Evolutionary conservation across 2,329 filamentous ascomycete genomes (phyloP).

Genomic region (Penicillium sp.): DNA sequence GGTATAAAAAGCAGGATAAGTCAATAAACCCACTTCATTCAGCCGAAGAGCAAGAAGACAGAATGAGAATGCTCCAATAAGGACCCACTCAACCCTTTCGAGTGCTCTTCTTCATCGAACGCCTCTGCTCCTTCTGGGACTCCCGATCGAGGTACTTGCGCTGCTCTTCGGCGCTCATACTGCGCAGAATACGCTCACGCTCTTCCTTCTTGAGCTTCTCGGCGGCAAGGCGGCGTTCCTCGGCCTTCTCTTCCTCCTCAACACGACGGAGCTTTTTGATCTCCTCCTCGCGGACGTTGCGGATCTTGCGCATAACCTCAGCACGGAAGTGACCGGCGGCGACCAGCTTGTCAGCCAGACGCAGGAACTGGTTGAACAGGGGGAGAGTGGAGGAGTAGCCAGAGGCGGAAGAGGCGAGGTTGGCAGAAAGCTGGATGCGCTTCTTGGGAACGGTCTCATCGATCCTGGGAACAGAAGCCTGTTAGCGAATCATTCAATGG

Average conservation of each 20-base stretch:
- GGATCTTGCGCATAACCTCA: slow-evolving; percentile 83
- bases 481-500: background rate
- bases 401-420: slow-evolving; percentile 59
- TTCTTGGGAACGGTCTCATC: slow-evolving; percentile 82
- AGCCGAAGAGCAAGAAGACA: slow-evolving; percentile 12
- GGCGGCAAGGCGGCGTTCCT: slow-evolving; percentile 52
- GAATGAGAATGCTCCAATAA: slow-evolving; percentile 11
- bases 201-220: slow-evolving; percentile 78
- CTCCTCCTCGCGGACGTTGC: slow-evolving; percentile 72
- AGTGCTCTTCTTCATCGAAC: slow-evolving; percentile 61
- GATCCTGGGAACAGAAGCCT: slow-evolving; percentile 52
- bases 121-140: slow-evolving; percentile 66
- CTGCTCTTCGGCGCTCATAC: slow-evolving; percentile 75
- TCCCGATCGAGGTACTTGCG: slow-evolving; percentile 81
- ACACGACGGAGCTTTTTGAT: slow-evolving; percentile 73
- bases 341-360: slow-evolving; percentile 78
- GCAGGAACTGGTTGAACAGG: slow-evolving; percentile 76
- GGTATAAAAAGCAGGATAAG: slow-evolving; percentile 23
- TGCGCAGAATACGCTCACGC: slow-evolving; percentile 74
- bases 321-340: slow-evolving; percentile 77
- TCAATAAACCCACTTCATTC: slow-evolving; percentile 17
- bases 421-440: slow-evolving; percentile 72
- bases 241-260: slow-evolving; percentile 67
- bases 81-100: slow-evolving; percentile 43
- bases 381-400: slow-evolving; percentile 66